phyloP scores from a whole-genome alignment of 2,329 filamentous ascomycete species.

The Xylariaceae sp. region DNA sequence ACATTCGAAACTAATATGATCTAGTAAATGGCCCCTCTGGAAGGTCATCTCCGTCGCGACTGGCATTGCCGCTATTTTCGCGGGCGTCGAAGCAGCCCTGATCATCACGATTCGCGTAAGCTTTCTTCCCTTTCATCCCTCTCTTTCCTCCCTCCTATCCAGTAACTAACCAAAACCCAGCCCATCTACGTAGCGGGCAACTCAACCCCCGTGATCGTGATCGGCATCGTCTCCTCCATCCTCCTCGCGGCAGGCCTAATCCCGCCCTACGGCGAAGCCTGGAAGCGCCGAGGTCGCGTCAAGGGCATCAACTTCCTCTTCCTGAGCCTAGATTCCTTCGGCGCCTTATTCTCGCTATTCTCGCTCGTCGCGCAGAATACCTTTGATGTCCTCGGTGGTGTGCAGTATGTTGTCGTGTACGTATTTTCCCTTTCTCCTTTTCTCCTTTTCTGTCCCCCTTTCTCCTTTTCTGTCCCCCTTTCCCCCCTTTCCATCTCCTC shows the following conservation, averaged over 20 bases:
- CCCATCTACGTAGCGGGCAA: constrained; percentile 51
- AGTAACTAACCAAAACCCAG: constrained; percentile 28
- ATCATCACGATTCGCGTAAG: constrained; percentile 52
- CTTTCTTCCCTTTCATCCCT: background rate
- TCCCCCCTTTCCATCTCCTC: background rate
- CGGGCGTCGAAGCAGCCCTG: constrained; percentile 49
- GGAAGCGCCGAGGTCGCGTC: constrained; percentile 56
- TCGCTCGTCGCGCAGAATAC: constrained; percentile 56
- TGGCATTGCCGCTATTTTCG: constrained; percentile 41
- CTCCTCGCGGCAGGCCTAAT: constrained; percentile 53
- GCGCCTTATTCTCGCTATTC: constrained; percentile 60
- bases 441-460: no score
- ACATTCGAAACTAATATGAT: no score
- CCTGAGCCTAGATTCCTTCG: constrained; percentile 53
- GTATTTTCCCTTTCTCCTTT: constrained; percentile 18
- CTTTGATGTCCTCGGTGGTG: constrained; percentile 57
- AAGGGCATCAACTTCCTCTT: constrained; percentile 58
- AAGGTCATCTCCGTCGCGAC: constrained; percentile 41
- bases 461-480: background rate
- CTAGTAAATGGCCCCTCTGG: constrained; percentile 44
- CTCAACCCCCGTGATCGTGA: constrained; percentile 47
- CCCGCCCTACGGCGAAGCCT: constrained; percentile 57
- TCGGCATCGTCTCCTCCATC: constrained; percentile 54
- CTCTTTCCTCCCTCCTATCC: background rate
- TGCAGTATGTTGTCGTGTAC: constrained; percentile 57